Conservation (phyloP, 129 eudicot species). For the Lonicera japonica region DNA sequence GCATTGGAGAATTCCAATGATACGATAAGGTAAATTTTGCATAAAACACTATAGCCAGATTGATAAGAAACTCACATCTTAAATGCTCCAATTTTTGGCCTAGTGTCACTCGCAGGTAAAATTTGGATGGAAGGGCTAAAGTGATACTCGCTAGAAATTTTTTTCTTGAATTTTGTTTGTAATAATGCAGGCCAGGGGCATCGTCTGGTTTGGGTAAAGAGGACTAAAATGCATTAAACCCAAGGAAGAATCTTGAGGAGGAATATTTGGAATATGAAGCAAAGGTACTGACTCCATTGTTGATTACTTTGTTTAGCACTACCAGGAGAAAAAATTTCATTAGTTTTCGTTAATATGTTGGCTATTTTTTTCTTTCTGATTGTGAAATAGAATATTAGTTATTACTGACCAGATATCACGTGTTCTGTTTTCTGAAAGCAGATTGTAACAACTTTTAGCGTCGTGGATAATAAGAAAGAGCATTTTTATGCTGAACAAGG, state of each 20-base stretch:
- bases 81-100: too few species aligned
- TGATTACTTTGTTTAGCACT: not conserved
- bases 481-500: constrained; percentile 64
- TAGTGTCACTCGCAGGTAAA: too few species aligned
- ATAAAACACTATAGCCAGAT: not conserved
- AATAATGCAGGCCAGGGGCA: constrained; percentile 33
- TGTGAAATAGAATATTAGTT: not conserved
- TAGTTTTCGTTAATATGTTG: not conserved
- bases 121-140: too few species aligned
- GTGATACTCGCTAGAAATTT: too few species aligned
- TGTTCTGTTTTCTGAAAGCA: constrained; percentile 18
- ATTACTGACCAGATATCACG: not conserved
- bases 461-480: constrained; percentile 93
- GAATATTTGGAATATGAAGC: constrained; percentile 91
- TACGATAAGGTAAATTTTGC: constrained; percentile 65
- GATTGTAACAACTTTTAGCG: constrained; percentile 89
- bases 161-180: not conserved
- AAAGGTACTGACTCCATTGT: constrained; percentile 56
- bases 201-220: constrained; percentile 36
- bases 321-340: too few species aligned
- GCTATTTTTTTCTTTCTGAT: not conserved
- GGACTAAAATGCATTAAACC: constrained; percentile 47
- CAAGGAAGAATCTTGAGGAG: constrained; percentile 84
- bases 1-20: too few species aligned
- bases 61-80: too few species aligned